These are phyloP conservation scores for Botrytis squamosa DNA, from an alignment of 2,329 filamentous ascomycete genomes.

Conservation along the genomic window DNA sequence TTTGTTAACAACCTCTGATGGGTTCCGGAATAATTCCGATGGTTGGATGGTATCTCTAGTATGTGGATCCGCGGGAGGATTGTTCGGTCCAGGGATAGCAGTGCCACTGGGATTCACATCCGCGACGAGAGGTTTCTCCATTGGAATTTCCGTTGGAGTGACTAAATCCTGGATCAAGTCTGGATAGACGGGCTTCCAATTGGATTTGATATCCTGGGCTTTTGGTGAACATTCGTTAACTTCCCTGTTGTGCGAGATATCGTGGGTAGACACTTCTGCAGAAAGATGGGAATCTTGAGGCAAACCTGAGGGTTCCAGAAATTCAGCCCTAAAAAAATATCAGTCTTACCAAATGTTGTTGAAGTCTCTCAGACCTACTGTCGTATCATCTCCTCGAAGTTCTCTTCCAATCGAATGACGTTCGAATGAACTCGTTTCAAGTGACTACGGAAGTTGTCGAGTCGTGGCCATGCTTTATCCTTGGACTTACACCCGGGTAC, in stretches of 20 bases:
- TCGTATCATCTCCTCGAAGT: constrained; percentile 46
- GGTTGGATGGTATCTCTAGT: constrained; percentile 32
- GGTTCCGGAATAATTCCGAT: constrained; percentile 28
- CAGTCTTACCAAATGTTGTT: background rate
- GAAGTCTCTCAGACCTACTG: constrained; percentile 41
- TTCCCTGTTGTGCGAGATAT: constrained; percentile 15
- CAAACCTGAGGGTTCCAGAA: constrained; percentile 25
- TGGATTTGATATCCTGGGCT: constrained; percentile 12
- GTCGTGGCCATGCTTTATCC: constrained; percentile 72
- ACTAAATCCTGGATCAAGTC: constrained; percentile 29
- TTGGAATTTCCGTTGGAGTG: constrained; percentile 21
- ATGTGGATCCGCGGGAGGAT: constrained; percentile 22
- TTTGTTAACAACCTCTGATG: constrained; percentile 23
- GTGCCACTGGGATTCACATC: constrained; percentile 9
- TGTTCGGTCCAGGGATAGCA: constrained; percentile 20
- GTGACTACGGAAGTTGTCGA: constrained; percentile 86
- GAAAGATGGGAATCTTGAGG: constrained; percentile 19
- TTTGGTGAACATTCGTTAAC: constrained; percentile 5
- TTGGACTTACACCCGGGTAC: constrained; percentile 55
- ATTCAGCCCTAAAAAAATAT: constrained; percentile 29
- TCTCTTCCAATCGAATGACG: constrained; percentile 37
- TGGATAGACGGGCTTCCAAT: constrained; percentile 28
- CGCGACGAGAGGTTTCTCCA: constrained; percentile 18
- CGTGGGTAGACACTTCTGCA: constrained; percentile 11
- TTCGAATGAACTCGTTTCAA: constrained; percentile 64